phyloP scores from a whole-genome alignment of 2,329 filamentous ascomycete species.

The Nigrospora osmanthi region DNA sequence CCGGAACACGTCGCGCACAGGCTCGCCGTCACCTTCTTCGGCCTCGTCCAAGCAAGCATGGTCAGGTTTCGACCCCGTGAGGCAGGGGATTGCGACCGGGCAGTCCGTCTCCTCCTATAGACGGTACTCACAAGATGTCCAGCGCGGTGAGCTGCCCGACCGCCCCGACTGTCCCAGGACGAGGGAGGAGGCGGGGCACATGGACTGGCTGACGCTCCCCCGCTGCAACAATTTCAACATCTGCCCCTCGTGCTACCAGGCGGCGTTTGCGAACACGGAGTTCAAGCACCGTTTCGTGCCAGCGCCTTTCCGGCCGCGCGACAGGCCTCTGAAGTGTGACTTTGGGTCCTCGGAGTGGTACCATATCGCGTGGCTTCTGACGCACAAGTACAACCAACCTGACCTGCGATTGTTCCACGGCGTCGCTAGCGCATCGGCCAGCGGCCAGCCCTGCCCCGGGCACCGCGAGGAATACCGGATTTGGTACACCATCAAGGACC shows the following conservation, averaged over 20 bases:
- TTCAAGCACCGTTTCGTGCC: slow-evolving; percentile 62
- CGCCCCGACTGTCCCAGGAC: slow-evolving; percentile 66
- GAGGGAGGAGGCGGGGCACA: slow-evolving; percentile 50
- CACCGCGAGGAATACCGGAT: slow-evolving; percentile 45
- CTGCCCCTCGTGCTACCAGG: slow-evolving; percentile 71
- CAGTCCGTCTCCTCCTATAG: slow-evolving; percentile 38
- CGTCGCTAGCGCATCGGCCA: slow-evolving; percentile 55
- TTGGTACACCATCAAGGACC: slow-evolving; percentile 73
- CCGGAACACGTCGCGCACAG: neutral
- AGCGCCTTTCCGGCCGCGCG: slow-evolving; percentile 47
- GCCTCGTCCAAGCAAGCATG: slow-evolving; percentile 26
- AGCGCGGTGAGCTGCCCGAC: slow-evolving; percentile 30
- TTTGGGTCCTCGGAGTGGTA: slow-evolving; percentile 75
- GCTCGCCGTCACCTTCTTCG: slow-evolving; percentile 8
- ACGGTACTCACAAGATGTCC: slow-evolving; percentile 46
- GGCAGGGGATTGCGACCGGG: slow-evolving; percentile 25
- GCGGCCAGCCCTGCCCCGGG: slow-evolving; percentile 50
- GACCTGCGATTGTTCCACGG: slow-evolving; percentile 63
- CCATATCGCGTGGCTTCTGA: slow-evolving; percentile 76
- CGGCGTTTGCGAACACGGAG: slow-evolving; percentile 59
- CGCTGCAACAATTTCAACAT: slow-evolving; percentile 67
- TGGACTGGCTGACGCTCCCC: slow-evolving; percentile 76
- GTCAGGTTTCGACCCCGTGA: slow-evolving; percentile 34
- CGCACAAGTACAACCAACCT: slow-evolving; percentile 58
- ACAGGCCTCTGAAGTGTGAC: slow-evolving; percentile 61